These are phyloP conservation scores for Meripilus lineatus DNA, from an alignment of 1,284 basidiomycete species.

Conservation along the genomic window DNA sequence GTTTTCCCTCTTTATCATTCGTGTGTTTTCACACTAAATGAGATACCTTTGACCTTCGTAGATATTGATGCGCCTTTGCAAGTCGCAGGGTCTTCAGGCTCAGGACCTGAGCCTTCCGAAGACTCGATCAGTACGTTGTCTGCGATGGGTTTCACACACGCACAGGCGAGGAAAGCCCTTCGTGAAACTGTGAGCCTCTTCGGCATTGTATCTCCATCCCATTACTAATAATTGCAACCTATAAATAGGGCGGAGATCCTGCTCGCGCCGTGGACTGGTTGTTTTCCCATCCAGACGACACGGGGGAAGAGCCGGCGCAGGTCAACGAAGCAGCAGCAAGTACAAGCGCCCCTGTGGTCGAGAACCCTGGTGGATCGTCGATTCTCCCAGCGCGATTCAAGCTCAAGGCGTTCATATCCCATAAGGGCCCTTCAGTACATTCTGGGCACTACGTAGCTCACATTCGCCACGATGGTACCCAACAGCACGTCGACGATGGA, in stretches of 20 bases:
- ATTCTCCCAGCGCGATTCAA: constrained; percentile 73
- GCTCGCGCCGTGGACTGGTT: constrained; percentile 95
- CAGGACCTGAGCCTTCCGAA: constrained; percentile 50
- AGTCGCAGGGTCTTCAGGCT: constrained; percentile 15
- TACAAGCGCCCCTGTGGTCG: constrained; percentile 12
- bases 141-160: constrained; percentile 90
- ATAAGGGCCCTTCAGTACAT: constrained; percentile 94
- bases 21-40: neutral
- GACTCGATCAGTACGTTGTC: constrained; percentile 72
- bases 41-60: constrained; percentile 25
- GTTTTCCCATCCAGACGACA: constrained; percentile 92
- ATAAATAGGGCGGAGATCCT: constrained; percentile 57
- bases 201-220: neutral
- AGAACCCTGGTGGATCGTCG: constrained; percentile 44
- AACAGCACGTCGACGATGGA: constrained; percentile 25
- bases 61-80: constrained; percentile 88
- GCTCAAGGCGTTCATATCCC: constrained; percentile 92
- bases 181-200: constrained; percentile 66
- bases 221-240: constrained; percentile 7
- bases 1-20: constrained; percentile 14
- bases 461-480: constrained; percentile 47
- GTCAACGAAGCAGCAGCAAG: constrained; percentile 21
- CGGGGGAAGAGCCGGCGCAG: constrained; percentile 47
- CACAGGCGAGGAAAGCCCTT: constrained; percentile 87
- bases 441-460: constrained; percentile 94